phyloP scores from a whole-genome alignment of 352 stramenopile species.

The Pythium aphanidermatum region DNA sequence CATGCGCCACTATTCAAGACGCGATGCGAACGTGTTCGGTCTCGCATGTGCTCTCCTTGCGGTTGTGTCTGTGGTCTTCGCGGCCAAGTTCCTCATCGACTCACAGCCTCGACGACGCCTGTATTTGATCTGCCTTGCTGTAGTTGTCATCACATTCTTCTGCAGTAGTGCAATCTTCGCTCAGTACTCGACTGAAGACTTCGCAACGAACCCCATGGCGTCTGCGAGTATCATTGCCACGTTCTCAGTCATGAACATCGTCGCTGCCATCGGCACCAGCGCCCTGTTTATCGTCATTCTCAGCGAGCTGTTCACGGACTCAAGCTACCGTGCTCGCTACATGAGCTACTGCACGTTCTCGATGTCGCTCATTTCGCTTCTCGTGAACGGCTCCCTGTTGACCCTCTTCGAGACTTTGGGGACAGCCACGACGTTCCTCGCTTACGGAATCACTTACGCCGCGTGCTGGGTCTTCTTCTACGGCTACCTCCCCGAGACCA shows the following conservation, averaged over 20 bases:
- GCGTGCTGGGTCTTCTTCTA: slow-evolving; percentile 66
- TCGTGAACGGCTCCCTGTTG: slow-evolving; percentile 79
- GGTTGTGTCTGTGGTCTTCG: slow-evolving; percentile 60
- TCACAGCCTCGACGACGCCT: slow-evolving; percentile 56
- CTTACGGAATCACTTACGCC: slow-evolving; percentile 63
- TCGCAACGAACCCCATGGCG: slow-evolving; percentile 32
- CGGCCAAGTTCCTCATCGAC: slow-evolving; percentile 61
- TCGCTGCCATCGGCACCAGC: slow-evolving; percentile 64
- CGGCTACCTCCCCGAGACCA: slow-evolving; percentile 68
- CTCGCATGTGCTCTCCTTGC: slow-evolving; percentile 64
- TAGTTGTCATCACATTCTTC: slow-evolving; percentile 67
- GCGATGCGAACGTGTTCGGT: slow-evolving; percentile 72
- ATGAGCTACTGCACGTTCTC: slow-evolving; percentile 88
- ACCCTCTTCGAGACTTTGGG: slow-evolving; percentile 67
- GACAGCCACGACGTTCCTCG: slow-evolving; percentile 55
- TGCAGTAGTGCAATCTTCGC: slow-evolving; percentile 64
- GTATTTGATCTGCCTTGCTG: slow-evolving; percentile 63
- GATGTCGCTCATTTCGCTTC: slow-evolving; percentile 81
- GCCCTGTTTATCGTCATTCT: slow-evolving; percentile 84
- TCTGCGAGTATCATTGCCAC: slow-evolving; percentile 54
- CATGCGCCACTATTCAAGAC: slow-evolving; percentile 41
- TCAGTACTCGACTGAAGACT: slow-evolving; percentile 56
- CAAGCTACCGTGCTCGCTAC: slow-evolving; percentile 70
- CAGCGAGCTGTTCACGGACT: slow-evolving; percentile 80
- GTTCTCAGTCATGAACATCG: slow-evolving; percentile 71